Evolutionary conservation across 1,139 yeast species (phyloP).

Genomic region (Sugiyamaella pinicola): DNA sequence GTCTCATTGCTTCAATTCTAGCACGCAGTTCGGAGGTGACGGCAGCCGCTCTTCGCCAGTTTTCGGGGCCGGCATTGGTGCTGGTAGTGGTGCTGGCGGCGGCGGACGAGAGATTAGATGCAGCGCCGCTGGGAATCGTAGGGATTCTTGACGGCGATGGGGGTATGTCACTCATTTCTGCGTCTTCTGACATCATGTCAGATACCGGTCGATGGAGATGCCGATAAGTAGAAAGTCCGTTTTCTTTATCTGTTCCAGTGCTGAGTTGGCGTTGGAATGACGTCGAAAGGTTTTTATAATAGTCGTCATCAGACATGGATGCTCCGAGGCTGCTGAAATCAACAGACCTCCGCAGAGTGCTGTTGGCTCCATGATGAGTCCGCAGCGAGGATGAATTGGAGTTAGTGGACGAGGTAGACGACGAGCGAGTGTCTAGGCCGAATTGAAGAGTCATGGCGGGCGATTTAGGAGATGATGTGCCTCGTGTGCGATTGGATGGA

Average conservation of each 20-base stretch:
- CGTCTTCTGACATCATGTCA: constrained; percentile 8
- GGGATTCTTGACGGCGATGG: constrained; percentile 17
- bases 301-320: constrained; percentile 19
- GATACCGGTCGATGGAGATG: background rate
- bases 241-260: constrained; percentile 16
- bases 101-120: background rate
- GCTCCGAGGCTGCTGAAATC: constrained; percentile 25
- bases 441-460: constrained; percentile 30
- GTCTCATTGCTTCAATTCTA: constrained; percentile 83
- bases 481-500: constrained; percentile 9
- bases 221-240: constrained; percentile 12
- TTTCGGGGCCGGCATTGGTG: constrained; percentile 46
- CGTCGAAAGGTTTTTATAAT: constrained; percentile 12
- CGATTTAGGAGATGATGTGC: constrained; percentile 28
- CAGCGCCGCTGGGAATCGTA: background rate
- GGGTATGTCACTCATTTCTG: constrained; percentile 8
- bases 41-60: constrained; percentile 89
- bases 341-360: constrained; percentile 28
- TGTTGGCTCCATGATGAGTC: constrained; percentile 13
- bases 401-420: constrained; percentile 9
- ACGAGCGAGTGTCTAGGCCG: constrained; percentile 27
- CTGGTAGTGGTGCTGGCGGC: constrained; percentile 13
- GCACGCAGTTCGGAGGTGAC: constrained; percentile 85
- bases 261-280: constrained; percentile 7
- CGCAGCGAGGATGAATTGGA: constrained; percentile 6